These are phyloP conservation scores for Geranium rotundifolium DNA, from an alignment of 345 rosid genomes.

Conservation along the genomic window DNA sequence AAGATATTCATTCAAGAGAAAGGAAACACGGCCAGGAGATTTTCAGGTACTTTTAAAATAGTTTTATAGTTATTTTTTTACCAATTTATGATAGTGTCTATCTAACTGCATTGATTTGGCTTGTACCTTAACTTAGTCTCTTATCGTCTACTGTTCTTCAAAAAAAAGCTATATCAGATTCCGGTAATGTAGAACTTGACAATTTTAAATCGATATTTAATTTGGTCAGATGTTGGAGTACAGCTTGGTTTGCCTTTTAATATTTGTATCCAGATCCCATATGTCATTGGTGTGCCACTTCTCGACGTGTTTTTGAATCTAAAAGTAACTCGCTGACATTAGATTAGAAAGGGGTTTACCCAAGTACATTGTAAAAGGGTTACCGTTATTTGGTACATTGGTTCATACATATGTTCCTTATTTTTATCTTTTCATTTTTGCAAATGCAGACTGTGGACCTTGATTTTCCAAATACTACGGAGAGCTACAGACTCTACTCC, in stretches of 20 bases:
- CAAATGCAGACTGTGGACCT: constrained; percentile 58
- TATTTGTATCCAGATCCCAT: not conserved
- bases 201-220: too few relatives aligned
- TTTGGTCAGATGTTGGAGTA: not conserved
- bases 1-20: constrained; percentile 94
- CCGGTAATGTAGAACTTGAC: not conserved
- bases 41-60: constrained; percentile 52
- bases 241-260: not conserved
- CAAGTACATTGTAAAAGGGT: too few relatives aligned
- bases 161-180: not conserved
- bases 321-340: too few relatives aligned
- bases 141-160: not conserved
- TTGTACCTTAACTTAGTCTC: not conserved
- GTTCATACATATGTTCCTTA: not conserved
- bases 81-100: not conserved
- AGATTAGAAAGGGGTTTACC: too few relatives aligned
- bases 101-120: not conserved
- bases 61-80: not conserved
- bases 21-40: constrained; percentile 80
- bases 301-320: not conserved
- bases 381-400: too few relatives aligned
- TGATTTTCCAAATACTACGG: constrained; percentile 72
- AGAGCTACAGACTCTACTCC: constrained; percentile 81
- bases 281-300: not conserved
- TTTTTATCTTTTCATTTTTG: constrained; percentile 5